Evolutionary conservation across 805 yeast species (phyloP).

Genomic region (Yamadazyma sp.): DNA sequence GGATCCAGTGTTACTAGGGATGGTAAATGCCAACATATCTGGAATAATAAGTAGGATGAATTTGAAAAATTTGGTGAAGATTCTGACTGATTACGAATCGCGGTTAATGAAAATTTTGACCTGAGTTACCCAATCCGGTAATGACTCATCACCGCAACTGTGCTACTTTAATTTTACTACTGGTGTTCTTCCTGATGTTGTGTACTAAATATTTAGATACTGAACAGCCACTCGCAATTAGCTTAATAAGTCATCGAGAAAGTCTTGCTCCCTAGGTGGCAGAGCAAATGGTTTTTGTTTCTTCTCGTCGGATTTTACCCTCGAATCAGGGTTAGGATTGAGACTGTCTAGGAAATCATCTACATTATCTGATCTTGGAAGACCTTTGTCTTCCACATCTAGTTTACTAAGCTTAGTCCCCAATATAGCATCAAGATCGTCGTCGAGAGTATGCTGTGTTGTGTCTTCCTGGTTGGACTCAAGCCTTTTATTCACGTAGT

Average conservation of each 20-base stretch:
- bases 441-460: conserved; percentile 13
- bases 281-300: neutral
- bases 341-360: conserved; percentile 14
- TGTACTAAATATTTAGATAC: too few relatives aligned
- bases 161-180: too few relatives aligned
- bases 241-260: conserved; percentile 16
- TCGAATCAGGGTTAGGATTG: neutral
- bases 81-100: conserved; percentile 33
- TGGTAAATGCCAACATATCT: conserved; percentile 4
- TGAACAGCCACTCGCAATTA: too few relatives aligned
- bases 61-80: conserved; percentile 5
- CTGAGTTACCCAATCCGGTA: conserved; percentile 12
- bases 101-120: conserved; percentile 23
- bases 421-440: conserved; percentile 21
- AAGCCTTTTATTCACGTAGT: conserved; percentile 25
- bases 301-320: neutral
- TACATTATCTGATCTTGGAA: neutral
- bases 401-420: conserved; percentile 14
- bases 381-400: neutral
- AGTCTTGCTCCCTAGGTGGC: conserved; percentile 5
- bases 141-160: conserved; percentile 16
- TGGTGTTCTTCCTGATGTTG: too few relatives aligned
- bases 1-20: conserved; percentile 3
- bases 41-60: conserved; percentile 1
- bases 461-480: conserved; percentile 2